These are phyloP conservation scores for Brassica napus DNA, from an alignment of 345 rosid species.

Conservation along the genomic window DNA sequence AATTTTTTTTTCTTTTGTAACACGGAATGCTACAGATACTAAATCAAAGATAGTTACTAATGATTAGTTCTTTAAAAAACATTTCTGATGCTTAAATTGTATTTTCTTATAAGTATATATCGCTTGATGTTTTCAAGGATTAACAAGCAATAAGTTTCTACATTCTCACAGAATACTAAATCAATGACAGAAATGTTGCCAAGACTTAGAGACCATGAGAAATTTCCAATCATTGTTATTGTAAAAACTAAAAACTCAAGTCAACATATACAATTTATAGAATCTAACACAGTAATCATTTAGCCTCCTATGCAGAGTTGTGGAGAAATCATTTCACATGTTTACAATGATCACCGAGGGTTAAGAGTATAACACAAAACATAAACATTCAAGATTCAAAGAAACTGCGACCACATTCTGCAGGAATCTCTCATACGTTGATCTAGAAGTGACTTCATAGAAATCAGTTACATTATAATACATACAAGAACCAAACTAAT, in stretches of 20 bases:
- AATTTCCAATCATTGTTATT: too few species aligned
- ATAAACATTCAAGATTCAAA: background rate
- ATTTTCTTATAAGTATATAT: too few species aligned
- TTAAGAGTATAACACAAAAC: background rate
- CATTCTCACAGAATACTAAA: too few species aligned
- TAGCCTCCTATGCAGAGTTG: too few species aligned
- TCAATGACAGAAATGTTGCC: too few species aligned
- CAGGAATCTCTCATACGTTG: background rate
- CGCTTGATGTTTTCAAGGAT: too few species aligned
- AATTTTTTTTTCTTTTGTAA: too few species aligned
- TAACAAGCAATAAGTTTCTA: too few species aligned
- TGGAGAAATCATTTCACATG: background rate
- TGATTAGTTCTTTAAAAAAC: background rate
- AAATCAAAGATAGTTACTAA: background rate
- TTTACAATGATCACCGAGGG: background rate
- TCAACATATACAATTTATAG: too few species aligned
- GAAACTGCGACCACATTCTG: background rate
- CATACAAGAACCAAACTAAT: background rate
- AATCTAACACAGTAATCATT: too few species aligned
- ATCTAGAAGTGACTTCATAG: background rate
- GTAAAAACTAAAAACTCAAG: too few species aligned
- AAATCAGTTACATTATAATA: background rate
- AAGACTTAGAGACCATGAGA: too few species aligned
- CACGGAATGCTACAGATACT: background rate
- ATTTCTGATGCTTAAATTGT: background rate